Evolutionary conservation across 345 rosid genomes (phyloP), one percentile per base, ranked within the genome.

Genomic region (Cardamine chenopodiifolia): DNA sequence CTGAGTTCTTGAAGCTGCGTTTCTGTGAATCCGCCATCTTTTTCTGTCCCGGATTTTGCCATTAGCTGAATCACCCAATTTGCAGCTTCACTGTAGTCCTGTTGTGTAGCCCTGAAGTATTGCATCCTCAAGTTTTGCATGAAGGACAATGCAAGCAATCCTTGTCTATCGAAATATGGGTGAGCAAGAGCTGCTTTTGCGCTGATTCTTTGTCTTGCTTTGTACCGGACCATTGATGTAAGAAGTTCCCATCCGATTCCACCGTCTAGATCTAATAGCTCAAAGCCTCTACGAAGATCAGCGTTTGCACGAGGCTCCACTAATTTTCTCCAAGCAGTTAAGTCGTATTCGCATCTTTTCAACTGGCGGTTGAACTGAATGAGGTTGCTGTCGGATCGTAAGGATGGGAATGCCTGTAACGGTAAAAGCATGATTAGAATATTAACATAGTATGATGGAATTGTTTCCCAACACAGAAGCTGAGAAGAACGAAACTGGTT

Each of bases 221-320:
- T 95, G 73, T 83, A 95, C 14, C 92, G 83, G 48, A 95, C 88
- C 99, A 92, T 95, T 64, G 96, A 95, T 37, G 88, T 87, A 25
- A 92, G 76, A 82, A 92, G 97, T 72, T 95, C 97, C 97, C 99
- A 95, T 59, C 99, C 99, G 66, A 74, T 82, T 56, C 99, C 97
- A 18, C 82, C 84, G 73, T 92, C 99, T 72, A 92, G 82, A 77
- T 92, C 97, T 76, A 92, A 48, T 55, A 92, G 64, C 80, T 89
- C 87, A 40, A 95, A 90, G 15, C 97, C 97, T 81, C 71, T 89
- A 31, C 88, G 81, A 26, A 92, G 86, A 3, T 95, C 97, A 37
- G 86, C 62, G 73, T 85, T 53, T n/a, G 97, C 99, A 4, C 97
- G 96, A 47, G 92, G 89, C 83, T 92, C 96, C 60, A 87, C 85